phyloP scores from a whole-genome alignment of 139 green algal species.

The Spirogloea muscicola region DNA sequence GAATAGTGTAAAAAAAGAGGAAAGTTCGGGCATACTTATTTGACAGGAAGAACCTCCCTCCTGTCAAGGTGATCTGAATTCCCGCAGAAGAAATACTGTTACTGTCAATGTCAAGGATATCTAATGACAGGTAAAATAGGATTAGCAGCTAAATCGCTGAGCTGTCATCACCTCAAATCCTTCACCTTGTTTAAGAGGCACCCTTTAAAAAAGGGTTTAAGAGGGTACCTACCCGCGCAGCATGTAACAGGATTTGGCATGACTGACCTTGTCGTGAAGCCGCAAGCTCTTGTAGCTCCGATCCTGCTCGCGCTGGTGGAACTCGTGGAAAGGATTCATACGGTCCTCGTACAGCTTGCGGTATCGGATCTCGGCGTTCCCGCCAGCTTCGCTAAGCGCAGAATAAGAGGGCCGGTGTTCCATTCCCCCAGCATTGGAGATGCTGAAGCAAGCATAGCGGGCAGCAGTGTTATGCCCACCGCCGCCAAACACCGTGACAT shows the following conservation, averaged over 20 bases:
- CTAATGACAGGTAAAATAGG: too few relatives aligned
- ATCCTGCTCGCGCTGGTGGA: conserved; percentile 56
- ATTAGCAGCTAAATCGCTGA: too few relatives aligned
- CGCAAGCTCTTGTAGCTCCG: conserved; percentile 33
- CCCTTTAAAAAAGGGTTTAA: too few relatives aligned
- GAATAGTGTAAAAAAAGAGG: conserved; percentile 77
- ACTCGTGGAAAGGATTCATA: conserved; percentile 86
- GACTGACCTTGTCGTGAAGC: conserved; percentile 38
- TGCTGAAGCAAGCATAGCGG: conserved; percentile 27
- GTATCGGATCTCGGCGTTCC: conserved; percentile 79
- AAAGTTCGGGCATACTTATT: conserved; percentile 57
- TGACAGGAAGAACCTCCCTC: conserved; percentile 36
- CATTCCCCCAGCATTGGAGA: not conserved
- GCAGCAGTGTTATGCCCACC: too few relatives aligned
- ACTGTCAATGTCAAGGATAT: too few relatives aligned
- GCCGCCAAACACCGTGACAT: conserved; percentile 24
- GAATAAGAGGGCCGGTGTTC: too few relatives aligned
- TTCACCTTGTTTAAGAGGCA: too few relatives aligned
- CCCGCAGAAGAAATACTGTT: too few relatives aligned
- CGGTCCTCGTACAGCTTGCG: conserved; percentile 77
- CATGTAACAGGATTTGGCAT: too few relatives aligned
- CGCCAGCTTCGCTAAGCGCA: too few relatives aligned
- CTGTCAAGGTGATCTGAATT: conserved; percentile 47
- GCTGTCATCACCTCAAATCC: too few relatives aligned
- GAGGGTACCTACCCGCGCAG: too few relatives aligned